A percentile compares a stretch with the other conserved stretches of the same genome.
phyloP scores from a whole-genome alignment of 2,329 filamentous ascomycete genomes.

The Fusarium ramigenum region DNA sequence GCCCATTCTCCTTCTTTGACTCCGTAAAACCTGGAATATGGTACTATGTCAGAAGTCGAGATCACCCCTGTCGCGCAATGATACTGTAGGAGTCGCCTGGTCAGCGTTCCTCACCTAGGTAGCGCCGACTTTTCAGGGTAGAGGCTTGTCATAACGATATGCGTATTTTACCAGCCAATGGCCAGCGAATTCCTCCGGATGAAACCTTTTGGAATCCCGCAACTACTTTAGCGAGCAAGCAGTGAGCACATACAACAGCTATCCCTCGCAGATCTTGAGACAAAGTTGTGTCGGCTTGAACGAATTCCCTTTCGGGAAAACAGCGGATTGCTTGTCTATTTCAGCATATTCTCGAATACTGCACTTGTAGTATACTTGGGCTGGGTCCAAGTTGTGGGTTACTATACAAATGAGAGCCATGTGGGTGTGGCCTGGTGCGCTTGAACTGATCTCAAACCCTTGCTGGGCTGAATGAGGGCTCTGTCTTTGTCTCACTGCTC shows the following conservation, averaged over 20 bases:
- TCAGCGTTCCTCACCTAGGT: slow-evolving; percentile 55
- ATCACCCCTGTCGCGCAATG: slow-evolving; percentile 61
- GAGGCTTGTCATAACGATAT: slow-evolving; percentile 36
- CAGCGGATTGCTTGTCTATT: not conserved
- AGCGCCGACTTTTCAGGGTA: slow-evolving; percentile 42
- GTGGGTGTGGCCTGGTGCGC: slow-evolving; percentile 16
- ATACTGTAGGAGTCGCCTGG: slow-evolving; percentile 58
- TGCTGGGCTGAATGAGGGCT: slow-evolving; percentile 3
- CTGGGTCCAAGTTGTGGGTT: slow-evolving; percentile 33
- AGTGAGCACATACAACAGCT: slow-evolving; percentile 56
- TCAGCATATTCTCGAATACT: not conserved
- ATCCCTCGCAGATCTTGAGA: slow-evolving; percentile 15
- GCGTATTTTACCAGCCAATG: slow-evolving; percentile 31
- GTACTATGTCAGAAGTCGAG: slow-evolving; percentile 65
- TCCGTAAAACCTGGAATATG: slow-evolving; percentile 45
- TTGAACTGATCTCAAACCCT: slow-evolving; percentile 4
- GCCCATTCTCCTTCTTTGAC: slow-evolving; percentile 47
- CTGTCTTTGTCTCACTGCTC: slow-evolving; percentile 43
- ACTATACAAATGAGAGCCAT: slow-evolving; percentile 15
- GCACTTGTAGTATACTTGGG: slow-evolving; percentile 20
- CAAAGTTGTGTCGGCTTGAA: slow-evolving; percentile 4
- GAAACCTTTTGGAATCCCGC: slow-evolving; percentile 39
- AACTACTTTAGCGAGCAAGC: slow-evolving; percentile 58
- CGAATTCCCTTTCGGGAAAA: not conserved
- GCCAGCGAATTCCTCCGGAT: slow-evolving; percentile 40